Conservation (phyloP, 1,284 basidiomycete species). For the Cystobasidiaceae sp. region DNA sequence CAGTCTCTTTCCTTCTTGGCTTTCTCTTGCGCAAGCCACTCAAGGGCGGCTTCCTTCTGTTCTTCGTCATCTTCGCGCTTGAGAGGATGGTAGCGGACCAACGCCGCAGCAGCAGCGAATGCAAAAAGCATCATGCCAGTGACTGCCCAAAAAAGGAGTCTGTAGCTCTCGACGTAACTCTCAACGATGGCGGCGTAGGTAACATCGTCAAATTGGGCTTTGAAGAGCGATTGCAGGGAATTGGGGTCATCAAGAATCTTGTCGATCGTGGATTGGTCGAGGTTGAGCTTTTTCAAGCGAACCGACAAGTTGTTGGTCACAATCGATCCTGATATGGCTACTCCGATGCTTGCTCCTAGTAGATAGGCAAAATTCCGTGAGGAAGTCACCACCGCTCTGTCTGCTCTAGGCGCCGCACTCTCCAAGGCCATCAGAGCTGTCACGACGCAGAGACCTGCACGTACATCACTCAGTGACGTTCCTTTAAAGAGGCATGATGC, state of each 20-base stretch:
- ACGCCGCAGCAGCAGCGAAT: background rate
- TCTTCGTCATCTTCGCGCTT: constrained; percentile 12
- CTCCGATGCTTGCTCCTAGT: constrained; percentile 5
- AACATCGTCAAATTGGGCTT: background rate
- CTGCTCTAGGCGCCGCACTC: constrained; percentile 1
- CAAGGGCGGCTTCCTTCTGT: constrained; percentile 10
- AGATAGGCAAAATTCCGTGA: background rate
- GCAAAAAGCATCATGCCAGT: background rate
- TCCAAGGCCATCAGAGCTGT: constrained; percentile 2
- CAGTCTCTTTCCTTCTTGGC: background rate
- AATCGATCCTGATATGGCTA: constrained; percentile 5
- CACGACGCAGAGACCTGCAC: constrained; percentile 3
- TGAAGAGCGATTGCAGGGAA: constrained; percentile 1
- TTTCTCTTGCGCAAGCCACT: constrained; percentile 21
- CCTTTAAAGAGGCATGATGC: background rate
- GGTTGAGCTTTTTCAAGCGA: background rate
- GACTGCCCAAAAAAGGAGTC: constrained; percentile 11
- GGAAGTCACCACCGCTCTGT: constrained; percentile 8
- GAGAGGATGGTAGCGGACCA: background rate
- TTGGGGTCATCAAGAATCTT: constrained; percentile 9
- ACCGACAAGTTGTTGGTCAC: background rate
- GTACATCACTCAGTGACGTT: background rate
- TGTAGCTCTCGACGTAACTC: constrained; percentile 15
- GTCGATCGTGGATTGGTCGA: background rate
- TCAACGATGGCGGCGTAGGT: background rate